These are phyloP conservation scores for Camellia japonica DNA, from an alignment of 148 eudicot genomes.

Conservation along the genomic window DNA sequence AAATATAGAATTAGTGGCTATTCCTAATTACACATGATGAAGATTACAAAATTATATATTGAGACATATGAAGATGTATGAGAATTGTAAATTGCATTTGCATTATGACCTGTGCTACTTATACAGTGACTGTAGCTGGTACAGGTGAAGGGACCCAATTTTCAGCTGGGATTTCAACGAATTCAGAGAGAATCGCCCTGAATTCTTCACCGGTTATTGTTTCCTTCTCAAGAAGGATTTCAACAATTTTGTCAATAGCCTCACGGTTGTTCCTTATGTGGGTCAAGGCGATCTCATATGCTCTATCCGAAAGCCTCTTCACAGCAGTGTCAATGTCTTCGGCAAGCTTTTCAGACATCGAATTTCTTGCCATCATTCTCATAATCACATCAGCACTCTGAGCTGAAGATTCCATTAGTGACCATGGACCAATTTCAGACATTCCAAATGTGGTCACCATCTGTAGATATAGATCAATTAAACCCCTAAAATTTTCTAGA, in stretches of 20 bases:
- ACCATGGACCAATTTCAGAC: constrained; percentile 99
- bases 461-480: constrained; percentile 28
- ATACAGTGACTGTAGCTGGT: constrained; percentile 62
- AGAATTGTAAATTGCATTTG: constrained; percentile 10
- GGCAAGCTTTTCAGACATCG: constrained; percentile 96
- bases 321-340: constrained; percentile 92
- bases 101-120: constrained; percentile 17
- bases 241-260: constrained; percentile 95
- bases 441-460: constrained; percentile 95
- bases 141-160: constrained; percentile 57
- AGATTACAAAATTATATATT: neutral
- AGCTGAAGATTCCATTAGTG: constrained; percentile 79
- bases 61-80: neutral
- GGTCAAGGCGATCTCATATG: constrained; percentile 80
- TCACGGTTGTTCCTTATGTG: constrained; percentile 90
- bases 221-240: constrained; percentile 89
- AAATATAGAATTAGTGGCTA: neutral
- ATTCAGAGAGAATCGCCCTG: constrained; percentile 87
- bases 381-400: constrained; percentile 87
- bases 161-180: constrained; percentile 77
- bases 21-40: neutral
- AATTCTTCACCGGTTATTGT: constrained; percentile 93
- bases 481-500: neutral
- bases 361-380: constrained; percentile 99
- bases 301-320: constrained; percentile 75